Evolutionary conservation across 169 alveolate species (phyloP).

Genomic region (Plasmodium fragile): DNA sequence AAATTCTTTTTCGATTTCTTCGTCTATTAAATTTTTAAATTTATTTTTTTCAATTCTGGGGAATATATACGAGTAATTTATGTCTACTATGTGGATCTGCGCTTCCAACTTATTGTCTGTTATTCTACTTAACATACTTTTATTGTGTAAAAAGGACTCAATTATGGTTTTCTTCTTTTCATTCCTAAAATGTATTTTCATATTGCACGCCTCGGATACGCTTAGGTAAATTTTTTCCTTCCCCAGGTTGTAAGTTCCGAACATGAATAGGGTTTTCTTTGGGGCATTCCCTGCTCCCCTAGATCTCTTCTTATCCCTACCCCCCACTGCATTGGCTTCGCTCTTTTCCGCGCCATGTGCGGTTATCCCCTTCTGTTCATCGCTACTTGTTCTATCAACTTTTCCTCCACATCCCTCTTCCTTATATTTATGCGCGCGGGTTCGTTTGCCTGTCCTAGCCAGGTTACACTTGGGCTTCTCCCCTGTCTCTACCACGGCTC

Average conservation of each 20-base stretch:
- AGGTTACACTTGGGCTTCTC: background rate
- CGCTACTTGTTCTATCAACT: background rate
- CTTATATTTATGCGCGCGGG: background rate
- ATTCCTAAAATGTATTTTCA: constrained; percentile 59
- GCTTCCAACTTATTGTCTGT: constrained; percentile 74
- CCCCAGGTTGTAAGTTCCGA: constrained; percentile 74
- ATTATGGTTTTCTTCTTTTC: constrained; percentile 40
- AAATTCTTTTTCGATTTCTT: constrained; percentile 66
- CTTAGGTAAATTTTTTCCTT: constrained; percentile 67
- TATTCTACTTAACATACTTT: constrained; percentile 41
- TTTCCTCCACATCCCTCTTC: background rate
- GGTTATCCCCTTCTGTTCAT: background rate
- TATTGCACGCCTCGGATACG: constrained; percentile 71
- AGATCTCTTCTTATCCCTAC: background rate
- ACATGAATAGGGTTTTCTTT: constrained; percentile 60
- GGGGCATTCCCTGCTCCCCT: background rate
- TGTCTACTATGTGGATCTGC: constrained; percentile 68
- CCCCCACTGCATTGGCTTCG: background rate
- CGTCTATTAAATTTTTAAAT: constrained; percentile 48
- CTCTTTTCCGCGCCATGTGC: background rate
- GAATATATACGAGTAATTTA: constrained; percentile 57
- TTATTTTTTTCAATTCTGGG: constrained; percentile 67
- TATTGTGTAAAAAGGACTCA: constrained; percentile 35
- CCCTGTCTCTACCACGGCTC: background rate
- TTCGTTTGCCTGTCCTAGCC: background rate